phyloP scores from a whole-genome alignment of 148 eudicot species.

The Oxyria digyna region DNA sequence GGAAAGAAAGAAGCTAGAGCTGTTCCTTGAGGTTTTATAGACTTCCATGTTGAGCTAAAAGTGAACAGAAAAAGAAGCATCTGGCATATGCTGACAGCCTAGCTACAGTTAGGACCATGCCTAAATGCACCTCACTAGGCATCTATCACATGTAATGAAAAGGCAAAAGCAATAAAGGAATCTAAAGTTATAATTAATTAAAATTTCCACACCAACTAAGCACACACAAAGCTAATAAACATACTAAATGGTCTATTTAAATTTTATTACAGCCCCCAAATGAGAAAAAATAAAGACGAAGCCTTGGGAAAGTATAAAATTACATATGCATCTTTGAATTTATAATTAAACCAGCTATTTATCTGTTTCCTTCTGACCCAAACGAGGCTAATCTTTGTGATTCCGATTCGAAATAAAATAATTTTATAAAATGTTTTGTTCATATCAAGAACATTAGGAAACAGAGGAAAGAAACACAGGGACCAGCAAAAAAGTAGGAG shows the following conservation, averaged over 20 bases:
- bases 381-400: not conserved
- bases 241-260: not conserved
- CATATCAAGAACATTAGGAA: not conserved
- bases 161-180: not conserved
- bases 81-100: slow-evolving; percentile 1
- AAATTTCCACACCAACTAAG: not conserved
- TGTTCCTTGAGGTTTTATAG: not conserved
- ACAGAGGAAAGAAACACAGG: not conserved
- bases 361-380: not conserved
- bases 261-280: not conserved
- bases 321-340: not conserved
- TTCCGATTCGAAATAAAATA: not conserved
- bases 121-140: not conserved
- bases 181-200: not conserved
- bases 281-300: not conserved
- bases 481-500: no score
- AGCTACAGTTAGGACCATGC: not conserved
- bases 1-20: not conserved
- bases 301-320: not conserved
- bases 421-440: not conserved
- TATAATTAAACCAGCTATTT: not conserved
- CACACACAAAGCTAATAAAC: not conserved
- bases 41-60: not conserved
- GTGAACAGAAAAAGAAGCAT: not conserved
- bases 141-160: not conserved